phyloP scores from a whole-genome alignment of 441 rosid species.

The Populus hybrid region DNA sequence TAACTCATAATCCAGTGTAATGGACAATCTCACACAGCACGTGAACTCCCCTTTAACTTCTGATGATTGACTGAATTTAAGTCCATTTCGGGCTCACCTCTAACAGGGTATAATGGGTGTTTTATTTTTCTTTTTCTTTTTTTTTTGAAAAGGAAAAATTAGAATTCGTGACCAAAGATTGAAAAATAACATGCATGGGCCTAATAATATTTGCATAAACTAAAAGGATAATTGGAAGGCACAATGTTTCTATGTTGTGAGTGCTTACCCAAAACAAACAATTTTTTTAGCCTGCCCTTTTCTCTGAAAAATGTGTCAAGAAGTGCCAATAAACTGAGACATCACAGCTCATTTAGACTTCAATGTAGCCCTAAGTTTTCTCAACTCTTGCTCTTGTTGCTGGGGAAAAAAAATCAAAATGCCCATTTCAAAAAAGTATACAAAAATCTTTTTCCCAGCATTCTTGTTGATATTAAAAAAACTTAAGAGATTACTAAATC shows the following conservation, averaged over 20 bases:
- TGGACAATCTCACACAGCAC: not conserved
- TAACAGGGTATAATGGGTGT: too few relatives aligned
- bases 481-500: not conserved
- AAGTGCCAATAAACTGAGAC: conserved; percentile 6
- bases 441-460: too few relatives aligned
- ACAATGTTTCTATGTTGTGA: conserved; percentile 9
- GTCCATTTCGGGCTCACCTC: not conserved
- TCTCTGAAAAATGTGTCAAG: not conserved
- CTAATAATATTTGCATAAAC: not conserved
- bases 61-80: not conserved
- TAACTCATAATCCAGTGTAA: not conserved
- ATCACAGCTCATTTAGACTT: conserved; percentile 42
- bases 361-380: conserved; percentile 32
- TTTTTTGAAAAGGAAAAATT: too few relatives aligned
- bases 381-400: conserved; percentile 55
- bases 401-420: conserved; percentile 23
- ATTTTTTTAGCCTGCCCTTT: not conserved
- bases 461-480: not conserved
- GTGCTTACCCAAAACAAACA: conserved; percentile 10
- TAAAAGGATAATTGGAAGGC: not conserved
- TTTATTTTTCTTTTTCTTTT: too few relatives aligned
- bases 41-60: not conserved
- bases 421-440: conserved; percentile 12
- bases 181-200: not conserved
- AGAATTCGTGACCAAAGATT: not conserved